A percentile compares a stretch with the other conserved stretches of the same genome.
phyloP scores from a whole-genome alignment of 2,329 filamentous ascomycete genomes.

The Calonectria leucothoes region DNA sequence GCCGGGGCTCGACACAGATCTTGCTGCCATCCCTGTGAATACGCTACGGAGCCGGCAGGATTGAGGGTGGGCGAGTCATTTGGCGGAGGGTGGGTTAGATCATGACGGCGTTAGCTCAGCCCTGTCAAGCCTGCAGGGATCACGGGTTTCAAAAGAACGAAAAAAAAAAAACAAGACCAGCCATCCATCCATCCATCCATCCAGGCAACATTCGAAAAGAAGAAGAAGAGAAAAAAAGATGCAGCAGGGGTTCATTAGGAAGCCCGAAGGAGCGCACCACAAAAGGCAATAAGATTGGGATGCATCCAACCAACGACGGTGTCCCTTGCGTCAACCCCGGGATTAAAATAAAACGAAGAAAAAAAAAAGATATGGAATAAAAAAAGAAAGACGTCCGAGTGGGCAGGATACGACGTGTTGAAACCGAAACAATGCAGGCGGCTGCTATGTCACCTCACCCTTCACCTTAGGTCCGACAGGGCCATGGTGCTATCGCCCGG shows the following conservation, averaged over 20 bases:
- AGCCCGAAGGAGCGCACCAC: not conserved
- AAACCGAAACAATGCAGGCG: slow-evolving; percentile 2
- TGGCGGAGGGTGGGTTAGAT: not conserved
- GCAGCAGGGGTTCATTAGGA: not conserved
- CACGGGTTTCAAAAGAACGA: not conserved
- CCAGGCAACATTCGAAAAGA: not conserved
- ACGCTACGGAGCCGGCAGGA: not conserved
- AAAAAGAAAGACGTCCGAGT: not conserved
- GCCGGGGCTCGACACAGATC: not conserved
- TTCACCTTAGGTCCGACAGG: not conserved
- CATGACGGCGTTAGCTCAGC: slow-evolving; percentile 9
- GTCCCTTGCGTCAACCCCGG: not conserved
- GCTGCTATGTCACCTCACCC: not conserved
- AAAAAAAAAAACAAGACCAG: not conserved
- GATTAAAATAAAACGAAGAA: not conserved
- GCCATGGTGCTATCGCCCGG: not conserved
- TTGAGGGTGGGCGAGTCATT: not conserved
- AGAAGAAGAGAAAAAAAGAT: not conserved
- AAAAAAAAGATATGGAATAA: not conserved
- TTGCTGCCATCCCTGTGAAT: not conserved
- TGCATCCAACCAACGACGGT: not conserved
- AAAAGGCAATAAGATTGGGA: not conserved
- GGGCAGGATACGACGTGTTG: slow-evolving; percentile 2
- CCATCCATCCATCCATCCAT: not conserved
- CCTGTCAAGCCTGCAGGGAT: slow-evolving; percentile 5